Conservation (phyloP, 2,329 filamentous ascomycete species). For the Stenocarpella maydis region DNA sequence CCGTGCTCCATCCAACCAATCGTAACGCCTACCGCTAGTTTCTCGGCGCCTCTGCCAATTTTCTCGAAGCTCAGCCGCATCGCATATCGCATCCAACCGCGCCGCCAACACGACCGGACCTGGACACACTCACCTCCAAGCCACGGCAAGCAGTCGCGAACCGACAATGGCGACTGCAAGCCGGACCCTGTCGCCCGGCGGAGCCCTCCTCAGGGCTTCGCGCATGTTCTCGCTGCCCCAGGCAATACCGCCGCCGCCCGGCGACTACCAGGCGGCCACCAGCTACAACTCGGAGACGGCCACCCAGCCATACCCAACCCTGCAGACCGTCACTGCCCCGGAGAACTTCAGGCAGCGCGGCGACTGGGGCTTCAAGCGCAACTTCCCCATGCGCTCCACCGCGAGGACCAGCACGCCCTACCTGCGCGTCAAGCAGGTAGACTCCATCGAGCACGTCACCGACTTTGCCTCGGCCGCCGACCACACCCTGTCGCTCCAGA, state of each 20-base stretch:
- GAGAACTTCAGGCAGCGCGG: constrained; percentile 75
- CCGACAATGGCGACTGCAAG: constrained; percentile 41
- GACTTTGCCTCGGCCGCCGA: constrained; percentile 87
- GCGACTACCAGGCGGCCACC: constrained; percentile 55
- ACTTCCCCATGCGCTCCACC: constrained; percentile 80
- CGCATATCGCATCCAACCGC: not conserved
- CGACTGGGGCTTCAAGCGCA: constrained; percentile 92
- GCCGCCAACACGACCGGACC: not conserved
- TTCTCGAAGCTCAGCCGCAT: constrained; percentile 21
- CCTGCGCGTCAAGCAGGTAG: constrained; percentile 79
- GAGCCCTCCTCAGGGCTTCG: constrained; percentile 80
- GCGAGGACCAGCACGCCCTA: constrained; percentile 76
- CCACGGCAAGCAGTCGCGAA: constrained; percentile 25
- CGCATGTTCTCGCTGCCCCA: constrained; percentile 88
- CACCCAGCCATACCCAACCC: constrained; percentile 81
- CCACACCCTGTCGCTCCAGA: constrained; percentile 80
- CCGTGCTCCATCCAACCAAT: constrained; percentile 1
- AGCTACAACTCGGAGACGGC: constrained; percentile 69
- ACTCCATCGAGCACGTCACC: constrained; percentile 87
- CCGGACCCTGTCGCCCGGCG: constrained; percentile 64
- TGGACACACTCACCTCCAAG: constrained; percentile 4
- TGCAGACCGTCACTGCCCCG: constrained; percentile 83
- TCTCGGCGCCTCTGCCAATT: constrained; percentile 20
- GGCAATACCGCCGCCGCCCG: constrained; percentile 70
- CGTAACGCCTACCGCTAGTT: constrained; percentile 8